A percentile compares a stretch with the other conserved stretches of the same genome.
Evolutionary conservation across 495 filamentous ascomycete genomes (phyloP).

Genomic region (Neurospora sp.): DNA sequence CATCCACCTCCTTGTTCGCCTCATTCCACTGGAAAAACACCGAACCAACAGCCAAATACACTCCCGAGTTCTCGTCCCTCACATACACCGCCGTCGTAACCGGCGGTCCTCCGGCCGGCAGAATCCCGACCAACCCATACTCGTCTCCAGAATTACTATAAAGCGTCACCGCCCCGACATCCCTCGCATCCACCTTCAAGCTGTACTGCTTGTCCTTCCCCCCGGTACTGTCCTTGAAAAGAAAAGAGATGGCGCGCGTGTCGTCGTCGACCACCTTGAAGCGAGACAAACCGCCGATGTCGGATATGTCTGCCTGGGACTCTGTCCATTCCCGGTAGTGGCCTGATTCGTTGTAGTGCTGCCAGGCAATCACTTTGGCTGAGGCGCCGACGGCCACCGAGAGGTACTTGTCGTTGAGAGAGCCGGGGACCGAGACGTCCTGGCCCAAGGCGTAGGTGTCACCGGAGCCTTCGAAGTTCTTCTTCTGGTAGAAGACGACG

Average conservation of each 20-base stretch:
- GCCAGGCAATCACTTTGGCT: constrained; percentile 6
- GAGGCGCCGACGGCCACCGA: constrained; percentile 1
- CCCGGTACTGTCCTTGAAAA: constrained; percentile 1
- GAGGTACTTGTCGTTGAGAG: constrained; percentile 5
- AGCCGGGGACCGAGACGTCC: background rate
- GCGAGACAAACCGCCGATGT: background rate
- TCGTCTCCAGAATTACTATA: background rate
- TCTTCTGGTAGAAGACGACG: constrained; percentile 1
- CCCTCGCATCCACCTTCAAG: background rate
- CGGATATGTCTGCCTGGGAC: background rate
- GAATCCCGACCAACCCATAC: background rate
- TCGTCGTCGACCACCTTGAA: background rate
- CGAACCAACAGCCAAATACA: background rate
- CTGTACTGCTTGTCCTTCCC: background rate
- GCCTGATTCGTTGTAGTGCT: constrained; percentile 1
- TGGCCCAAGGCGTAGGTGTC: background rate
- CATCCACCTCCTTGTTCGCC: background rate
- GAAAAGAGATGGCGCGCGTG: constrained; percentile 1
- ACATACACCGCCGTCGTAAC: constrained; percentile 4
- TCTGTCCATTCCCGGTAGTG: background rate
- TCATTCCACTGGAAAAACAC: constrained; percentile 5
- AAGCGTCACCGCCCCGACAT: background rate
- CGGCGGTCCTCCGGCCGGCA: constrained; percentile 1
- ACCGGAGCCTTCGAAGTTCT: background rate
- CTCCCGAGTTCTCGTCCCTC: background rate